Evolutionary conservation across 2,329 filamentous ascomycete genomes (phyloP), one percentile per base, ranked within the genome.

Genomic region (Leptodontidium sp.): DNA sequence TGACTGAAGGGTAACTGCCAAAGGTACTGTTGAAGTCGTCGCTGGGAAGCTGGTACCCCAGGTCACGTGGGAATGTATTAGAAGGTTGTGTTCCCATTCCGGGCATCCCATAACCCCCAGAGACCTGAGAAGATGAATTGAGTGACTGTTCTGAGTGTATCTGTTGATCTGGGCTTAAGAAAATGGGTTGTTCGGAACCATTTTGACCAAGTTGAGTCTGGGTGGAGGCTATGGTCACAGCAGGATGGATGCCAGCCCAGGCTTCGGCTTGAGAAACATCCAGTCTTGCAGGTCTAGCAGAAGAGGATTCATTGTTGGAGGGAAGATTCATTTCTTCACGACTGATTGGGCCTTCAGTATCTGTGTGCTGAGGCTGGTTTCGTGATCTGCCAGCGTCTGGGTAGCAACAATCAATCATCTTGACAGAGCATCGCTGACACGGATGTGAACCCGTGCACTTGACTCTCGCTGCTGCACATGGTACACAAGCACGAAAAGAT

Each of bases 391-490:
- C 26, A 35, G 49, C 5, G 9, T 38, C 61, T 4, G 61, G 61
- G n/a, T 63, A 63, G 12, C 26, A 52, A 24, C 61, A 63, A 7
- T 52, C 45, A 40, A 50, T 49, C n/a, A 38, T 40, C 32, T 63
- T 63, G 47, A 14, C 15, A 26, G 49, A 40, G 35, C 61, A 63
- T 7, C 61, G 61, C 17, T 52, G 61, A 21, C 61, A 63, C 38
- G 61, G 61, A 15, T 26, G n/a, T 35, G 61, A 63, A 12, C 61
- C 61, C n/a, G 24, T 35, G 17, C 61, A 63, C 47, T 63, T 63
- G 45, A 63, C 61, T 52, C 61, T 49, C 11, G 61, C 61, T 7
- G 29, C 32, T 50, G 61, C 61, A 52, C 61, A 63, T 24, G 45
- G 61, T n/a, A 63, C 17, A 40, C 61, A 63, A 14, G 61, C 61